Percentiles rank a stretch among this genome's conserved stretches.
Evolutionary conservation across 768 basidiomycete species (phyloP).

Genomic region (Suillus subalutaceus): DNA sequence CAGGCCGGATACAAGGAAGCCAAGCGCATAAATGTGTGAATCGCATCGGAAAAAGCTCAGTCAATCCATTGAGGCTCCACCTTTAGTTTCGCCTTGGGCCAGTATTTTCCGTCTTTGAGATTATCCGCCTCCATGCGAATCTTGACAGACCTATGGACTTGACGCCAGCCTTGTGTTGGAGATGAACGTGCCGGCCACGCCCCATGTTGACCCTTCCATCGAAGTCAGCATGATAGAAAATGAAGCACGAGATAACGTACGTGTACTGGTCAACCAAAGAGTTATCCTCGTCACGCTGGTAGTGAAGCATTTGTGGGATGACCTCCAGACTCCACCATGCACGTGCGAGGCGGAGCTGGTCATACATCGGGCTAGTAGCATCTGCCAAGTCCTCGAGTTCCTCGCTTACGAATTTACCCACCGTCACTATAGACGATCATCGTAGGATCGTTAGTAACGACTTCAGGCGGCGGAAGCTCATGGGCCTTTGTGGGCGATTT

Average conservation of each 20-base stretch:
- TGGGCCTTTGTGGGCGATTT: conserved; percentile 15
- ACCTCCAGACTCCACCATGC: conserved; percentile 73
- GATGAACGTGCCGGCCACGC: conserved; percentile 43
- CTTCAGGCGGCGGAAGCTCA: conserved; percentile 19
- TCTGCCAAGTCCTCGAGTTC: conserved; percentile 69
- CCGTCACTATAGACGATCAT: conserved; percentile 23
- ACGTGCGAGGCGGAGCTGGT: conserved; percentile 52
- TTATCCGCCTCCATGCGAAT: conserved; percentile 54
- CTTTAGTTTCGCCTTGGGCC: conserved; percentile 42
- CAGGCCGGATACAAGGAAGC: background rate
- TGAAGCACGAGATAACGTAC: conserved; percentile 17
- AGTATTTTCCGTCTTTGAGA: conserved; percentile 36
- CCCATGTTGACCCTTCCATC: conserved; percentile 40
- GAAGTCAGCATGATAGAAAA: background rate
- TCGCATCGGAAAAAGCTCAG: conserved; percentile 19
- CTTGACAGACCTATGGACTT: conserved; percentile 50
- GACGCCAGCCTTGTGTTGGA: conserved; percentile 36
- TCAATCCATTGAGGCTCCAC: conserved; percentile 44
- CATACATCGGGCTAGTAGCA: conserved; percentile 52
- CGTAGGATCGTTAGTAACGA: conserved; percentile 16
- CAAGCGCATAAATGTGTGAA: background rate
- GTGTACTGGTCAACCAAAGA: conserved; percentile 17
- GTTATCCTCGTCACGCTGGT: conserved; percentile 28
- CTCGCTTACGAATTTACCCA: conserved; percentile 40
- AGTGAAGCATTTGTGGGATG: conserved; percentile 40